Conservation (phyloP, 2,329 filamentous ascomycete genomes). For the Escovopsis weberi region DNA sequence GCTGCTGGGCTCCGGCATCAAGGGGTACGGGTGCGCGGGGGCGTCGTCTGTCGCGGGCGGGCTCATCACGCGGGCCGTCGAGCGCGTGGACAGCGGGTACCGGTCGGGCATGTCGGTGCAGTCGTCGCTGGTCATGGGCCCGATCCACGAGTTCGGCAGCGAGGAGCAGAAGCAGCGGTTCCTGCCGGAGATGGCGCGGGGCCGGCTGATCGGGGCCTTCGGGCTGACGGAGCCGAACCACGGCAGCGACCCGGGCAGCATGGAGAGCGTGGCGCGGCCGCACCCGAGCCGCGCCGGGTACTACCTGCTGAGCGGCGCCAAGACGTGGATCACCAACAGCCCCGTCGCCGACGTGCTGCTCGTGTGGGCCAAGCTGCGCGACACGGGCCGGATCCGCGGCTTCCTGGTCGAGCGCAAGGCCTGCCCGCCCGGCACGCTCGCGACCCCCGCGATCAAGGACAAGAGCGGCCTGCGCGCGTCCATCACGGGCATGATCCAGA, state of each 20-base stretch:
- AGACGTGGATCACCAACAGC: constrained; percentile 95
- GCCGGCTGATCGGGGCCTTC: constrained; percentile 71
- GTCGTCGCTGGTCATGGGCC: constrained; percentile 85
- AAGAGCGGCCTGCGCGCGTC: constrained; percentile 90
- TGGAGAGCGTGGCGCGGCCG: constrained; percentile 76
- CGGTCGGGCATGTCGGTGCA: constrained; percentile 89
- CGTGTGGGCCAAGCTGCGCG: constrained; percentile 86
- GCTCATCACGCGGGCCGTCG: constrained; percentile 78
- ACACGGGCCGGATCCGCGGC: constrained; percentile 84
- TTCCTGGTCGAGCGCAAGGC: constrained; percentile 78
- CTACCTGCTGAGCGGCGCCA: constrained; percentile 63
- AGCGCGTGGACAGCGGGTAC: constrained; percentile 83
- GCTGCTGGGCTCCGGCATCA: constrained; percentile 71
- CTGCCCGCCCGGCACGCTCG: constrained; percentile 76
- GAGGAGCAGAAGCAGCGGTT: constrained; percentile 76
- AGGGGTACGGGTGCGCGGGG: constrained; percentile 80
- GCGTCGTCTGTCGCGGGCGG: constrained; percentile 80
- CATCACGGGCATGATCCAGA: constrained; percentile 94
- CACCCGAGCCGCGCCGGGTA: constrained; percentile 77
- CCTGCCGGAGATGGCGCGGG: constrained; percentile 67
- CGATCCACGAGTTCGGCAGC: constrained; percentile 78
- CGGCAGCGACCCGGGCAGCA: constrained; percentile 77
- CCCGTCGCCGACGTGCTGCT: constrained; percentile 75
- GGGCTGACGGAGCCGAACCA: constrained; percentile 88
- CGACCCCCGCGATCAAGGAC: constrained; percentile 84